Percentiles rank a stretch among this genome's conserved stretches.
These are phyloP conservation scores for Wickerhamiella brachini DNA, from an alignment of 805 yeast genomes.

Conservation along the genomic window DNA sequence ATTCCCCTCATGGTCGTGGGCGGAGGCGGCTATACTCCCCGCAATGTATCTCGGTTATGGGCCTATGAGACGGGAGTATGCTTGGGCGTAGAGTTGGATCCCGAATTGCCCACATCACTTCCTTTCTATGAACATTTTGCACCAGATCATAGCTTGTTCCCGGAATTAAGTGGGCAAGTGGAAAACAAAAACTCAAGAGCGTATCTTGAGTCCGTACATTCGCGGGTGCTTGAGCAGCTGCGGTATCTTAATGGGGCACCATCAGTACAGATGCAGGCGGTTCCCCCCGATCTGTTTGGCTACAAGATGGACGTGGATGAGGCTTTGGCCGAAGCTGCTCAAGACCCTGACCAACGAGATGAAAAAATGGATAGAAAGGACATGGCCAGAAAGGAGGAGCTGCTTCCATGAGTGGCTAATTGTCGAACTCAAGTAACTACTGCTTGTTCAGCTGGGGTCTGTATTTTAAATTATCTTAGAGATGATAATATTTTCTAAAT, in stretches of 20 bases:
- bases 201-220: conserved; percentile 66
- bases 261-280: conserved; percentile 79
- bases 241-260: conserved; percentile 83
- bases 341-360: conserved; percentile 9
- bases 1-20: conserved; percentile 90
- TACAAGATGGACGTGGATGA: conserved; percentile 26
- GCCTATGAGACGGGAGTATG: conserved; percentile 82
- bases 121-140: conserved; percentile 77
- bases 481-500: too few relatives aligned
- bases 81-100: conserved; percentile 61
- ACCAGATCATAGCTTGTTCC: conserved; percentile 85
- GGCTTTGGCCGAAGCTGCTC: conserved; percentile 22
- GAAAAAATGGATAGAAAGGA: not conserved
- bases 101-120: conserved; percentile 57
- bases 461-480: too few relatives aligned
- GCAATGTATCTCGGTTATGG: conserved; percentile 95
- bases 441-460: too few relatives aligned
- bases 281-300: conserved; percentile 53
- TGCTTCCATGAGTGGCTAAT: not conserved
- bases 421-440: too few relatives aligned
- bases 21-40: conserved; percentile 97
- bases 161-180: conserved; percentile 59
- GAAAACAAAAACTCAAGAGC: conserved; percentile 78
- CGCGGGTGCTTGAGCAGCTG: conserved; percentile 65
- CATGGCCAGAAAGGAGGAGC: not conserved